Percentiles rank a stretch among this genome's conserved stretches.
Conservation (phyloP, 1,284 basidiomycete species). For the Puccinia brachypodii region DNA sequence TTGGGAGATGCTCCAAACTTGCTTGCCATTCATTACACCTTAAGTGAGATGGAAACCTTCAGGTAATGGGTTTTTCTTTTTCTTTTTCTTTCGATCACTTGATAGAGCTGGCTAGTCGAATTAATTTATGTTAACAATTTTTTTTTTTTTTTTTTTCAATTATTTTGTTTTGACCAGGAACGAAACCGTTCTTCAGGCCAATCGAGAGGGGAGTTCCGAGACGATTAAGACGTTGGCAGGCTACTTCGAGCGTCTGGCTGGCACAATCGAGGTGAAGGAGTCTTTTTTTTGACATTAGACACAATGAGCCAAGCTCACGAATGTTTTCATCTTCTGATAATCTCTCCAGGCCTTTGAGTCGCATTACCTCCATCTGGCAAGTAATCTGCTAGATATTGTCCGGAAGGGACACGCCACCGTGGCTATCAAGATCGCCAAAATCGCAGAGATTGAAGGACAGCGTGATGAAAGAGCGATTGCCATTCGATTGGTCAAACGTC, state of each 20-base stretch:
- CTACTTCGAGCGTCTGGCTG: constrained; percentile 43
- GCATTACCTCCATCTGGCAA: constrained; percentile 76
- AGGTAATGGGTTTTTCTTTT: constrained; percentile 63
- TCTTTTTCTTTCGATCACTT: constrained; percentile 58
- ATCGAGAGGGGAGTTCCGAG: constrained; percentile 31
- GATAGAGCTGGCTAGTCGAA: constrained; percentile 68
- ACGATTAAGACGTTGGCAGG: constrained; percentile 33
- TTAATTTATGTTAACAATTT: constrained; percentile 59
- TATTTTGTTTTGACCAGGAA: constrained; percentile 22
- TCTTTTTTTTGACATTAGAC: background rate
- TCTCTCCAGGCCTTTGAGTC: constrained; percentile 71
- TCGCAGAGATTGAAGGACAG: constrained; percentile 85
- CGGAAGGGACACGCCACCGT: constrained; percentile 77
- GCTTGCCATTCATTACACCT: constrained; percentile 83
- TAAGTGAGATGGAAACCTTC: constrained; percentile 85
- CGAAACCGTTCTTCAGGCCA: constrained; percentile 41
- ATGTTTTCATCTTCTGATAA: constrained; percentile 60
- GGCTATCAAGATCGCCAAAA: constrained; percentile 86
- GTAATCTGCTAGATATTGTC: constrained; percentile 75
- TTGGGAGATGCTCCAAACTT: constrained; percentile 82
- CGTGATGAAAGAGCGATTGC: constrained; percentile 83
- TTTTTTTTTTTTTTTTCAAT: background rate
- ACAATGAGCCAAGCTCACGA: background rate
- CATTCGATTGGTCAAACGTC: constrained; percentile 47
- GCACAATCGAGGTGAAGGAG: constrained; percentile 26